These are phyloP conservation scores for Phytophthora pseudosyringae DNA, from an alignment of 352 stramenopile genomes.

Conservation along the genomic window DNA sequence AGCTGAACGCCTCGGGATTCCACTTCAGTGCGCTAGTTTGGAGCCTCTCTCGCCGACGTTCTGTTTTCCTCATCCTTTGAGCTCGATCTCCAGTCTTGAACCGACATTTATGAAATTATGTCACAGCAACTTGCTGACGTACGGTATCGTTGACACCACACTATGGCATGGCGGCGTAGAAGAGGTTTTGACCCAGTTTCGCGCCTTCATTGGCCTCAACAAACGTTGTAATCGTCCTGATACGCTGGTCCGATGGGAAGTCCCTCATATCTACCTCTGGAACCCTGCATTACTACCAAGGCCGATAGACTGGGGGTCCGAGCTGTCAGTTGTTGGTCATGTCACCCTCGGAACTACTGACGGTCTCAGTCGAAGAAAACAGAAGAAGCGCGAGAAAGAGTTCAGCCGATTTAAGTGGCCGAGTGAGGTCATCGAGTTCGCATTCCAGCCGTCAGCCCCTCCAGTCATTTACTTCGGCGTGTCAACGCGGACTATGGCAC, in stretches of 20 bases:
- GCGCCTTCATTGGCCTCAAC: conserved; percentile 47
- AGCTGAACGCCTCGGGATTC: conserved; percentile 56
- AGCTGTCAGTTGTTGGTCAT: conserved; percentile 49
- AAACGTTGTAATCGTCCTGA: conserved; percentile 33
- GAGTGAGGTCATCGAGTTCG: conserved; percentile 16
- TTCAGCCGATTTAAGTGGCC: conserved; percentile 26
- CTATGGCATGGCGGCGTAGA: conserved; percentile 41
- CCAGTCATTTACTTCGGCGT: conserved; percentile 58
- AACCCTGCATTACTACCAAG: conserved; percentile 46
- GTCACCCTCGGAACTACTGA: conserved; percentile 23
- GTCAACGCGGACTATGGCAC: conserved; percentile 37
- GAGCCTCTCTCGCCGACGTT: conserved; percentile 50
- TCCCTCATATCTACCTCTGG: conserved; percentile 61
- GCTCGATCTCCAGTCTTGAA: conserved; percentile 23
- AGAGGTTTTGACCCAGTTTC: conserved; percentile 51
- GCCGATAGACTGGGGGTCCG: conserved; percentile 48
- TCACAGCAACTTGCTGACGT: conserved; percentile 46
- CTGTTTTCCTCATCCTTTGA: conserved; percentile 51
- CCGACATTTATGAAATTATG: conserved; percentile 39
- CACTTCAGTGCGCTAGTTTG: conserved; percentile 49
- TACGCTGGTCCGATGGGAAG: conserved; percentile 41
- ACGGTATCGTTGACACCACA: conserved; percentile 34
- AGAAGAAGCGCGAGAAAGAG: conserved; percentile 27
- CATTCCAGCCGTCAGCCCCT: conserved; percentile 19
- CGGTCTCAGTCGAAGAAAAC: conserved; percentile 28